Conservation (phyloP, 176 grass and related monocot species). For the Zoysia japonica region DNA sequence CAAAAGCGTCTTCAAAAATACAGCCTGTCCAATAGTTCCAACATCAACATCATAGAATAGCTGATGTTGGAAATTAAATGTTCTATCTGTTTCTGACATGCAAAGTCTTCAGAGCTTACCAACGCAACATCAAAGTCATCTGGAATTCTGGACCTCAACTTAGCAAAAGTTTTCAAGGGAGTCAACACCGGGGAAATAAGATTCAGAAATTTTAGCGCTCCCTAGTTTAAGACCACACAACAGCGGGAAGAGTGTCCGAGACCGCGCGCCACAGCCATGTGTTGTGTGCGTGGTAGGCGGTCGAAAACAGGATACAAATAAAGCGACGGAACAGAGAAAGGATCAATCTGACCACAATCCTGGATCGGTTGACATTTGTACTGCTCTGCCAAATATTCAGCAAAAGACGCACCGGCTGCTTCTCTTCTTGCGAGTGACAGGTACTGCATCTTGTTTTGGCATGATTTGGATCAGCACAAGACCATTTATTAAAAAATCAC, state of each 20-base stretch:
- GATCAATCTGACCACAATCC: background rate
- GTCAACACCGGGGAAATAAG: background rate
- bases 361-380: slow-evolving; percentile 15
- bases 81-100: background rate
- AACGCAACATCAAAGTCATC: background rate
- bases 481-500: background rate
- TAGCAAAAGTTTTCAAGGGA: background rate
- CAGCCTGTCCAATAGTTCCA: slow-evolving; percentile 6
- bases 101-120: slow-evolving; percentile 15
- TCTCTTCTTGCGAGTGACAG: background rate
- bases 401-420: background rate
- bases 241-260: background rate
- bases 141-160: background rate
- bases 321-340: background rate
- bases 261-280: background rate
- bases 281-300: background rate
- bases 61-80: background rate
- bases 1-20: slow-evolving; percentile 12
- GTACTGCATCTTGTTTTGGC: background rate
- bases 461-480: background rate
- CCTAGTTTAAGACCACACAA: slow-evolving; percentile 19
- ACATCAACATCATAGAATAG: slow-evolving; percentile 30
- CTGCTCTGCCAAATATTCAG: slow-evolving; percentile 14
- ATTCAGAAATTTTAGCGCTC: background rate
- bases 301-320: background rate